phyloP scores from a whole-genome alignment of 1,284 basidiomycete species.

The Polyporus tsugae region DNA sequence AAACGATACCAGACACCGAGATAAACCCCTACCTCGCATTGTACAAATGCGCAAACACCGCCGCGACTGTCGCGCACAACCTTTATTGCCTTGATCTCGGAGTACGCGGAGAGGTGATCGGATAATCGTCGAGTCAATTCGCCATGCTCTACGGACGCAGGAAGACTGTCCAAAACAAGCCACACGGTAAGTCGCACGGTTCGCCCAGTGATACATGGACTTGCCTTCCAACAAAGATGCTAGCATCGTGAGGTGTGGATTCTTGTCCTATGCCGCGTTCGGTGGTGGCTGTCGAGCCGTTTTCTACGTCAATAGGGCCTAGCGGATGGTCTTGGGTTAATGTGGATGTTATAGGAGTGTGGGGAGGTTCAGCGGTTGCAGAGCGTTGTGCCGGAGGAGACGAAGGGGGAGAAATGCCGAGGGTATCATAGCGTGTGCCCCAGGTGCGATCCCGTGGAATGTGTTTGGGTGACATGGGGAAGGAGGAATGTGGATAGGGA shows the following conservation, averaged over 20 bases:
- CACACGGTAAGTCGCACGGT: slow-evolving; percentile 9
- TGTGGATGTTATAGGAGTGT: slow-evolving; percentile 32
- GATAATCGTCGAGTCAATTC: slow-evolving; percentile 67
- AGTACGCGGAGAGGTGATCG: slow-evolving; percentile 68
- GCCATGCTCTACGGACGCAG: slow-evolving; percentile 66
- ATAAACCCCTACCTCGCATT: slow-evolving; percentile 68
- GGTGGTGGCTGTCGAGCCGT: neutral
- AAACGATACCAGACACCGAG: slow-evolving; percentile 27
- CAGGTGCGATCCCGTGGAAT: slow-evolving; percentile 47
- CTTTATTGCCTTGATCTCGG: slow-evolving; percentile 73
- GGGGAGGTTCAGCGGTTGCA: slow-evolving; percentile 27
- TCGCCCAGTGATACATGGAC: neutral
- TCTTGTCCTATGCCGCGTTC: neutral
- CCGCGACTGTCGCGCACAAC: slow-evolving; percentile 79
- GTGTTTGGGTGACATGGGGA: slow-evolving; percentile 36
- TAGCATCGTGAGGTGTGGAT: slow-evolving; percentile 73
- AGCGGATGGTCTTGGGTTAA: slow-evolving; percentile 13
- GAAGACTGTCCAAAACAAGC: slow-evolving; percentile 59
- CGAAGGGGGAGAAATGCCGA: slow-evolving; percentile 44
- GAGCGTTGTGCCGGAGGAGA: slow-evolving; percentile 38
- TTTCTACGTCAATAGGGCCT: neutral
- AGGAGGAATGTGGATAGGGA: slow-evolving; percentile 23
- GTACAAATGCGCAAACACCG: slow-evolving; percentile 81
- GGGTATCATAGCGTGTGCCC: slow-evolving; percentile 75
- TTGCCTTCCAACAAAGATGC: slow-evolving; percentile 83